Base-by-base conservation (phyloP, 2,329 filamentous ascomycete genomes). In the Stachybotrys echinatus region DNA sequence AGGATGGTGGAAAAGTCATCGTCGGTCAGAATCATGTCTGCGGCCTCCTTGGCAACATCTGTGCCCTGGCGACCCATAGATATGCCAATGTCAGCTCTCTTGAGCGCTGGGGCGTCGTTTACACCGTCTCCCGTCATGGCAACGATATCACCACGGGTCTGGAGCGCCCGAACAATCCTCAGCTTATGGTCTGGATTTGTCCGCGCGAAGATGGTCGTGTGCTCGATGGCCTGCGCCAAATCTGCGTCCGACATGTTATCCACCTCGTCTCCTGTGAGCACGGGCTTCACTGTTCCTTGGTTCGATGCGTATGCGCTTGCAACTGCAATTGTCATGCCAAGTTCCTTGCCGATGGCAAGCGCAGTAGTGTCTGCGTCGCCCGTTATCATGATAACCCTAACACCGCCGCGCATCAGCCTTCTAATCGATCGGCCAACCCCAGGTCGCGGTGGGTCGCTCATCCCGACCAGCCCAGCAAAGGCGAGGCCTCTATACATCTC, bases 81-180 rank as follows among this genome's bases (percentile, higher is more conserved):
- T 56, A 99, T 95, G 46, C 94, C 94, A 69, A 99, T 97, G 62
- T 99, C 94, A 6, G 94, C 94, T 71, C 90, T 95, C 72, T 99
- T 99, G 58, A 99, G 73, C 5, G 94, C 94, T 4, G 94, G 94
- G 2, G 94, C 94, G 71, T 99, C 94, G 59, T 99, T 99, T 52
- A 99, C 95, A 45, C 94, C 94, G 61, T 99, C 94, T 6, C 94
- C 94, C 12, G 94, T 99, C 94, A 99, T 99, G 51, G 94, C 95
- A 43, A 99, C 94, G 48, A 99, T 95, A 67, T 97, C 92, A 23
- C 92, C 92, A 37, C 92, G 87, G 50, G 88, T 84, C 69, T 99
- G 94, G 22, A 99, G 81, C 0, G 94, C 94, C 49, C 83, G 80
- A 54, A 99, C 88, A 61, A 99, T 99, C 70, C 96, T 97, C 75